These are phyloP conservation scores for Beauveria brongniartii DNA, from an alignment of 2,329 filamentous ascomycete genomes.

Conservation along the genomic window DNA sequence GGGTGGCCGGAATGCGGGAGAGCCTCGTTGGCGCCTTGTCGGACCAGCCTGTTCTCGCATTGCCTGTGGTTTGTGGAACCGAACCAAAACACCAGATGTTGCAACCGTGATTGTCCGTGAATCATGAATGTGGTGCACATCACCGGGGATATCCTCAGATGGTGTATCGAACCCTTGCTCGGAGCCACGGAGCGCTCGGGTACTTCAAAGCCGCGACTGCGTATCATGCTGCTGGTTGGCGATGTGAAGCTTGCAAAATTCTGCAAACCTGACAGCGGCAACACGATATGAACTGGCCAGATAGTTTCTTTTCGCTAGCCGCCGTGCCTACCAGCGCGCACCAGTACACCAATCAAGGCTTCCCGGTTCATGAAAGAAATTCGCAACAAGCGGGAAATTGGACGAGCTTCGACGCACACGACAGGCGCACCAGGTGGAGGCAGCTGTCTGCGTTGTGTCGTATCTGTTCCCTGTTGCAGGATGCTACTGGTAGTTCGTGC, in stretches of 20 bases:
- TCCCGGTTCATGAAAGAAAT: background rate
- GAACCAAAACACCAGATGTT: background rate
- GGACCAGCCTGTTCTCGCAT: background rate
- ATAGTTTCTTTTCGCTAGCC: background rate
- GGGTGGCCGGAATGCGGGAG: background rate
- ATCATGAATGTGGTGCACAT: background rate
- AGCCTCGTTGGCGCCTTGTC: background rate
- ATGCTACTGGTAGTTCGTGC: background rate
- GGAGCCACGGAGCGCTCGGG: background rate
- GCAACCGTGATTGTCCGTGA: background rate
- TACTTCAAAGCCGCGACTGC: too few relatives aligned
- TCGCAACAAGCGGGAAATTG: constrained; percentile 6
- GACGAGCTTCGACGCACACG: constrained; percentile 2
- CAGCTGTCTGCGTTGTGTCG: background rate
- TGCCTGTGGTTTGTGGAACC: constrained; percentile 5
- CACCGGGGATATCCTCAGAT: background rate
- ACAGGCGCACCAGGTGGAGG: constrained; percentile 3
- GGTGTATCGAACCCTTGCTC: background rate
- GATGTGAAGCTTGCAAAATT: background rate
- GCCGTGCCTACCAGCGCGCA: background rate
- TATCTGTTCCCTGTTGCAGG: constrained; percentile 2
- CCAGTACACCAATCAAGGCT: background rate
- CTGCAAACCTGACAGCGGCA: too few relatives aligned
- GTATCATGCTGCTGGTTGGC: background rate
- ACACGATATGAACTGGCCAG: background rate